Conservation (phyloP, 164 flowering plant genomes). For the Macadamia integrifolia region DNA sequence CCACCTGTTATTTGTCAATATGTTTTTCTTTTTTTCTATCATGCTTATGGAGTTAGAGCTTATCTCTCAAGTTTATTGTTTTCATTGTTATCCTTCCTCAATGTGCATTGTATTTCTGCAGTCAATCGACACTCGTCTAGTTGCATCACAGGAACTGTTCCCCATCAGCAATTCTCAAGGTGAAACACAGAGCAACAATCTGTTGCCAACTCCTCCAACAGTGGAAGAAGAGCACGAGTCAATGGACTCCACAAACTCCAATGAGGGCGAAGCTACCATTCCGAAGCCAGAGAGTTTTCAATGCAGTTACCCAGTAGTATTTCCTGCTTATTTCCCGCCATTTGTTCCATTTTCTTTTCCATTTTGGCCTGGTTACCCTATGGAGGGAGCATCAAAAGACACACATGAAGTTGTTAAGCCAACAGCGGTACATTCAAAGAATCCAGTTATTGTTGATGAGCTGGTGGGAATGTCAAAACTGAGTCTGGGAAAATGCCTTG, state of each 20-base stretch:
- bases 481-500: constrained; percentile 58
- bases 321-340: constrained; percentile 62
- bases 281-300: constrained; percentile 41
- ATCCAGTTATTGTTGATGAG: constrained; percentile 78
- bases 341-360: constrained; percentile 56
- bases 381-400: constrained; percentile 35
- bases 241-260: constrained; percentile 76
- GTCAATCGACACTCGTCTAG: constrained; percentile 40
- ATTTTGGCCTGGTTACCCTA: constrained; percentile 37
- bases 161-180: constrained; percentile 32
- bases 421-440: constrained; percentile 67
- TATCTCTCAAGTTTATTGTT: background rate
- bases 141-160: constrained; percentile 47
- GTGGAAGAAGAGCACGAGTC: constrained; percentile 79
- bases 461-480: constrained; percentile 78
- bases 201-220: constrained; percentile 36
- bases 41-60: background rate
- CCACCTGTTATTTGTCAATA: too few species aligned
- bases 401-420: constrained; percentile 77
- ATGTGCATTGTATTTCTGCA: constrained; percentile 23
- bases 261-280: constrained; percentile 36
- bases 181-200: constrained; percentile 34
- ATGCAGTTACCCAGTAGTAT: constrained; percentile 44
- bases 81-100: background rate
- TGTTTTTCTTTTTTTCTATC: too few species aligned